Evolutionary conservation across 2,329 filamentous ascomycete species (phyloP), one percentile per base, ranked within the genome.

Genomic region (Ciborinia camelliae): DNA sequence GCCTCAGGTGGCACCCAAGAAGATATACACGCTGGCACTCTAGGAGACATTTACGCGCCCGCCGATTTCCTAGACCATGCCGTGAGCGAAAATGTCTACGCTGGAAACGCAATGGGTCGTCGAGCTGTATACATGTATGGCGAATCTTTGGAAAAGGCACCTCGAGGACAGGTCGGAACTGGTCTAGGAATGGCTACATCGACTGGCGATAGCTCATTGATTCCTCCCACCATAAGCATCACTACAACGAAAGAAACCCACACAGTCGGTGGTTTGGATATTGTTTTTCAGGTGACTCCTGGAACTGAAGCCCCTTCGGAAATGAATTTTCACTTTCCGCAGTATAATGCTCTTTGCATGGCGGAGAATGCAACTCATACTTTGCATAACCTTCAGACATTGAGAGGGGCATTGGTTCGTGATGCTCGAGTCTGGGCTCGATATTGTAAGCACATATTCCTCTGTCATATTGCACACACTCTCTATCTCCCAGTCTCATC

Each of bases 241-340:
- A 66, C n/a, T 26, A 5, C 12, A 5, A 26, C 41, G 68, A 5
- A 54, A 70, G 1, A 79, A 75, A 67, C 79, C 12, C n/a, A 54
- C n/a, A 37, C 32, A 5, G 26, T 55, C 15, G 77, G 78, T 37
- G 77, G 77, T 1, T 69, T 80, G 0, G 60, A 70, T n/a, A 75
- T 80, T 15, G 68, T 74, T 2, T 80, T 79, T 68, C 79, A 80
- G 65, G 72, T 80, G 70, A 74, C 75, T 0, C 77, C 78, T 2
- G 76, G 72, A 1, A 79, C 78, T 0, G 79, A 80, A 66, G 79
- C 79, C 0, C 79, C 78, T 0, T 70, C 77, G 0, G 78, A 80
- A 67, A 72, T 81, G 67, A 78, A 78, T 64, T 73, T 81, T 52
- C 74, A 75, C 59, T 76, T 81, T 51, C 78, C 78, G 4, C 66